phyloP scores from a whole-genome alignment of 2,329 filamentous ascomycete genomes.

The Aspergillus tanneri region DNA sequence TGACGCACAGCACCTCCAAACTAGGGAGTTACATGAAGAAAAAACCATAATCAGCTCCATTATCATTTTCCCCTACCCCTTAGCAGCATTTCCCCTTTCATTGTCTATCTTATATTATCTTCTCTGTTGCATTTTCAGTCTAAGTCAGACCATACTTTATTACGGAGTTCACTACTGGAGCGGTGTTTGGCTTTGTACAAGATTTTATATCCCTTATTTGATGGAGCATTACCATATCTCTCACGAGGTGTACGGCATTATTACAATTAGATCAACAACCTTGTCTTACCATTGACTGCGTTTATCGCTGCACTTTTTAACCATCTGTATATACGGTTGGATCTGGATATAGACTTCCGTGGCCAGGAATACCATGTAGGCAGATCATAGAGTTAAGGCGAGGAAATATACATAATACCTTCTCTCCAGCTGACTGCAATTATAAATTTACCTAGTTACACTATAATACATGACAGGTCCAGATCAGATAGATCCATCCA shows the following conservation, averaged over 20 bases:
- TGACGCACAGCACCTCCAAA: conserved; percentile 30
- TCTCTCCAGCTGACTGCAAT: conserved; percentile 16
- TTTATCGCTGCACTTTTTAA: conserved; percentile 7
- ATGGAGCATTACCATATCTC: not conserved
- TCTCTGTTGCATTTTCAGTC: conserved; percentile 18
- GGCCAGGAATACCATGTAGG: conserved; percentile 10
- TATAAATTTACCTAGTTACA: not conserved
- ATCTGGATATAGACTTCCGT: conserved; percentile 25
- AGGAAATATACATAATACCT: too few species aligned
- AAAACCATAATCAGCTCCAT: conserved; percentile 31
- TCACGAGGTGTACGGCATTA: not conserved
- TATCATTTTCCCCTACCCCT: conserved; percentile 9
- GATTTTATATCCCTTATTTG: conserved; percentile 1
- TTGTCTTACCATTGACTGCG: not conserved
- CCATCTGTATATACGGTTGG: conserved; percentile 25
- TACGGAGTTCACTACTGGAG: conserved; percentile 18
- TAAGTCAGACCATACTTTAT: conserved; percentile 12
- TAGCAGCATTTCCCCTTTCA: conserved; percentile 1
- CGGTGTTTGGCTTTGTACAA: conserved; percentile 17
- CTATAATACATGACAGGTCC: not conserved
- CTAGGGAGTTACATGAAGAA: conserved; percentile 43
- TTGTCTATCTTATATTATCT: conserved; percentile 8
- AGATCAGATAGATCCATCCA: not conserved
- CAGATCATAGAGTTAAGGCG: conserved; percentile 26
- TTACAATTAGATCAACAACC: not conserved